Evolutionary conservation across 306 rosid species (phyloP), one percentile per base, ranked within the genome.

Genomic region (Benincasa hispida): DNA sequence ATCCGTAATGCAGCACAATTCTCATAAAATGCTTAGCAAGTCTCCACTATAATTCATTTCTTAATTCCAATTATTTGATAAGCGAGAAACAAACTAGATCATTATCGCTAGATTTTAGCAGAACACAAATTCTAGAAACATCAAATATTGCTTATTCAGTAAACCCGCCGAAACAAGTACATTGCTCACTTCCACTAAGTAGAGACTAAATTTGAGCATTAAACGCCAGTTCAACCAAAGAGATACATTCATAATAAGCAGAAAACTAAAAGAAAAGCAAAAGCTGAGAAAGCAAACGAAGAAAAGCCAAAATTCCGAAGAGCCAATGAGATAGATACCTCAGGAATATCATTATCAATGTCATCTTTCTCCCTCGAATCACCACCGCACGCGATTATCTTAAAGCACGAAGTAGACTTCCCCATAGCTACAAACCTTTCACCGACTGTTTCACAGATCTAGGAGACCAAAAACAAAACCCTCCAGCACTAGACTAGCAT

Each of bases 381-480:
- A 69, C 91, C 75, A 58, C 95, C 91, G 86, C 98, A 93, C 5
- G 92, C 65, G 63, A 93, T 89, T 61, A 93, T 87, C 77, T 88
- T 91, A 86, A 93, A 88, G 87, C 98, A 93, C n/a, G 96, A 88
- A 45, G 81, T 77, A 45, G 98, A 80, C 84, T 88, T 93, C 70
- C 85, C 93, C 98, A 89, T 70, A 35, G 56, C 61, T 50, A 55
- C 39, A 13, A 60, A 37, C 9, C 76, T 12, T 75, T 21, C 48
- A 19, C 50, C 56, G 72, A 74, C 13, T 39, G 32, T 39, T 25
- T 69, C 55, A 69, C 22, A 28, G 75, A 70, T 70, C 75, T 70
- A 70, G 25, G 18, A 30, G 58, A 74, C 86, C 83, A 74, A 80
- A 81, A 85, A 76, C 77, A 30, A n/a, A 34, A 56, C 27, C 76